Base-by-base conservation (phyloP, 495 filamentous ascomycete genomes). In the Antarctomyces pellizariae region DNA sequence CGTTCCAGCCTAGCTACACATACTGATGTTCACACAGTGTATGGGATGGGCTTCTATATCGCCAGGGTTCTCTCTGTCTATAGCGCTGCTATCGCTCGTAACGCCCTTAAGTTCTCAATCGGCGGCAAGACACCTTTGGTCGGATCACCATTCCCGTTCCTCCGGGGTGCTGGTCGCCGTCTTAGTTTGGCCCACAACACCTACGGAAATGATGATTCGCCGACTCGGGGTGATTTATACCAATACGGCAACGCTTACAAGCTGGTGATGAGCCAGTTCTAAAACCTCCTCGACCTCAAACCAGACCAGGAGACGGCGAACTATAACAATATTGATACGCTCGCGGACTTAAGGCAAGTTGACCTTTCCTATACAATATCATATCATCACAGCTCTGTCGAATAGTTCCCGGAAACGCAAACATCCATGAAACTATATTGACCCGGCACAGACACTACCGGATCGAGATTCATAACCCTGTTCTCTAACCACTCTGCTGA, bases 171-270 rank as follows among this genome's bases (percentile, higher is more conserved):
- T 18, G 12, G 25, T 36, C 18, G 39, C 62, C 12, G 42, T 70
- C 4, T 49, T 46, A 22, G 56, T 57, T 25, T 60, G 52, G n/a
- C 34, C 3, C 65, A 68, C 36, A 64, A 59, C 38, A 57, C 60
- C 17, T 58, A 59, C 36, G 64, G 70, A 41, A 36, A 48, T 3
- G 64, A 72, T 38, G 54, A 46, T 7, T 68, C 62, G 18, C 51
- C 63, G 5, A 61, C 58, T 0, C 52, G 57, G 7, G 52, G 53
- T 8, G 62, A 69, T 26, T 48, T 58, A 9, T 64, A 61, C 29
- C 36, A 53, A 35, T 35, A 34, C 12, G 54, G 53, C 14, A 53
- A 54, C 31, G 49, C 42, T 30, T 40, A 44, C 30, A 43, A 38
- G 5, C 32, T 62, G 23, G 49, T 56, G 28, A 41, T 59, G 38